These are phyloP conservation scores for Pochonia chlamydosporia DNA, from an alignment of 2,329 filamentous ascomycete species.

Conservation along the genomic window DNA sequence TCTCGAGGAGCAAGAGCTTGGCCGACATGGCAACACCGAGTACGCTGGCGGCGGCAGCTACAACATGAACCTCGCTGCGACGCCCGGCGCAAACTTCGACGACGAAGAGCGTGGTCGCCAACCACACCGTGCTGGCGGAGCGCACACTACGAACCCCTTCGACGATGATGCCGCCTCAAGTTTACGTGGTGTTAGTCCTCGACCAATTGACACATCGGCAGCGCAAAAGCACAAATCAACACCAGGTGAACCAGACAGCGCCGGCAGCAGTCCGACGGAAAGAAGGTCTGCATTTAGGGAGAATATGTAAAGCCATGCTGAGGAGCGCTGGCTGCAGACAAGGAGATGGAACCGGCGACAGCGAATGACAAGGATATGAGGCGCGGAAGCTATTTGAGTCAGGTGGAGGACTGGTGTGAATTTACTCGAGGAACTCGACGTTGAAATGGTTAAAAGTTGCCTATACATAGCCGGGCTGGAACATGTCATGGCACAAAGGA, in stretches of 20 bases:
- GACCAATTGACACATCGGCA: constrained; percentile 56
- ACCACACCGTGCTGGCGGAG: constrained; percentile 25
- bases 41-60: constrained; percentile 35
- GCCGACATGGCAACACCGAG: constrained; percentile 31
- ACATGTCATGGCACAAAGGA: background rate
- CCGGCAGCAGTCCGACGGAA: constrained; percentile 56
- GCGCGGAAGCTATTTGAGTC: background rate
- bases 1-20: constrained; percentile 73
- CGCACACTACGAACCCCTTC: constrained; percentile 54
- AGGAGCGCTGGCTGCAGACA: no score
- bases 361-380: background rate
- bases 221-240: constrained; percentile 17
- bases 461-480: background rate
- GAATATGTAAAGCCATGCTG: constrained; percentile 47
- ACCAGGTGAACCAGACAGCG: constrained; percentile 30
- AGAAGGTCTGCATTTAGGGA: constrained; percentile 66
- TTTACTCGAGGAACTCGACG: background rate
- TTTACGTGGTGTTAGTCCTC: constrained; percentile 67
- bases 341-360: background rate
- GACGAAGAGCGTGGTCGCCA: constrained; percentile 25
- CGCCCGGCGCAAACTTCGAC: constrained; percentile 23
- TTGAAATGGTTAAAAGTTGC: background rate
- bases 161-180: constrained; percentile 61
- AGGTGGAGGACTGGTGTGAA: background rate
- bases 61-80: constrained; percentile 41